phyloP scores from a whole-genome alignment of 1,284 basidiomycete genomes.

The Sphaerobolus stellatus region DNA sequence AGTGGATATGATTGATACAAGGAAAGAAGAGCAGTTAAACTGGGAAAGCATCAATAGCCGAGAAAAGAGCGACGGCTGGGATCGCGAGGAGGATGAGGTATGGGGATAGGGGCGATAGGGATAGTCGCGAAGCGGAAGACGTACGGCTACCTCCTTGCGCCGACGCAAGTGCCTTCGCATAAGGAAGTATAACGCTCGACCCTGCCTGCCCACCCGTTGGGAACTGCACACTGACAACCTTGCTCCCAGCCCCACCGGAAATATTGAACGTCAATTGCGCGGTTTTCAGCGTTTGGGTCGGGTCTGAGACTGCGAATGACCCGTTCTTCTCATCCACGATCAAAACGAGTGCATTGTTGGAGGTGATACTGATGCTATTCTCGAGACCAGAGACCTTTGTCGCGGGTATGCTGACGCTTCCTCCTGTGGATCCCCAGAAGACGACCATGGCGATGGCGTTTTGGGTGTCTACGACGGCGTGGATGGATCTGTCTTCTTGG shows the following conservation, averaged over 20 bases:
- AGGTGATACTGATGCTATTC: slow-evolving; percentile 37
- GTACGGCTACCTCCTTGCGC: no score
- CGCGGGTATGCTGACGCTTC: slow-evolving; percentile 16
- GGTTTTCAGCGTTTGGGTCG: slow-evolving; percentile 41
- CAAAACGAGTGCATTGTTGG: slow-evolving; percentile 43
- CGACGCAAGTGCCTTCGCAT: no score
- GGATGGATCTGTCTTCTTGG: slow-evolving; percentile 42
- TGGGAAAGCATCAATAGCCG: no score
- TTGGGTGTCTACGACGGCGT: slow-evolving; percentile 41
- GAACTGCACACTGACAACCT: slow-evolving; percentile 30
- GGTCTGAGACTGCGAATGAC: slow-evolving; percentile 57
- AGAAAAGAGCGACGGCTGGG: no score
- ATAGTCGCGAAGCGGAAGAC: no score
- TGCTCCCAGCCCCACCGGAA: slow-evolving; percentile 32
- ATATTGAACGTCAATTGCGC: slow-evolving; percentile 27
- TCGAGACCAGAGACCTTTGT: slow-evolving; percentile 19
- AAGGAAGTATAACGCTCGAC: no score
- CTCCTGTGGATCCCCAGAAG: slow-evolving; percentile 41
- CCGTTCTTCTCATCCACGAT: slow-evolving; percentile 44
- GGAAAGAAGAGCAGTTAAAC: no score
- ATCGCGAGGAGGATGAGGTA: no score
- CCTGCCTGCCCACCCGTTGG: slow-evolving; percentile 38
- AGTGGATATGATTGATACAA: no score
- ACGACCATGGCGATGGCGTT: slow-evolving; percentile 42
- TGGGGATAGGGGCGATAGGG: no score